These are phyloP conservation scores for Meripilus lineatus DNA, from an alignment of 1,284 basidiomycete species.

Conservation along the genomic window DNA sequence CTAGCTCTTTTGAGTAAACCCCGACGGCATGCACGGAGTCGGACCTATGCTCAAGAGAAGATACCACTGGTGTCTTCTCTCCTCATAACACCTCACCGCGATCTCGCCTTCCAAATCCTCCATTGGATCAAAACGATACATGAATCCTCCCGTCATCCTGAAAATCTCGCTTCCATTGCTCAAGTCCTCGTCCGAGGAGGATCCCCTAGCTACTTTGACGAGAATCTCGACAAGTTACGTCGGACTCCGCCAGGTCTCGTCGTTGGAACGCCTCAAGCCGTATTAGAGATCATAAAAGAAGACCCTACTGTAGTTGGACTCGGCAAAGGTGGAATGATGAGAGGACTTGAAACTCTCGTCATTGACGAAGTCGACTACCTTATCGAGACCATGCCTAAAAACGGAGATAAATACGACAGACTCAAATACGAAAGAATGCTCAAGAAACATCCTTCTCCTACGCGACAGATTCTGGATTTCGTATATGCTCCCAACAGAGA, in stretches of 20 bases:
- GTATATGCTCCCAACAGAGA: constrained; percentile 45
- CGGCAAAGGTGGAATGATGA: too few species aligned
- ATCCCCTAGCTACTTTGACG: constrained; percentile 17
- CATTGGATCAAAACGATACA: constrained; percentile 62
- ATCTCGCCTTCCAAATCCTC: constrained; percentile 63
- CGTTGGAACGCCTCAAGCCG: constrained; percentile 65
- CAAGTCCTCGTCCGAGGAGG: constrained; percentile 58
- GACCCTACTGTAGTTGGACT: constrained; percentile 41
- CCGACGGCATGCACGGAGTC: constrained; percentile 21
- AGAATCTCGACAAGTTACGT: constrained; percentile 35
- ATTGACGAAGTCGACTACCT: constrained; percentile 75
- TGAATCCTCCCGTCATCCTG: constrained; percentile 22
- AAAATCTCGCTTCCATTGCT: constrained; percentile 34
- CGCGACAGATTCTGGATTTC: constrained; percentile 52
- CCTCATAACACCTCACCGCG: constrained; percentile 69
- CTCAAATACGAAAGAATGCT: constrained; percentile 37
- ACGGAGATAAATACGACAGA: constrained; percentile 33
- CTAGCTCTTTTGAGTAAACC: constrained; percentile 60
- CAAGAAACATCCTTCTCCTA: constrained; percentile 49
- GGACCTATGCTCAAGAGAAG: neutral
- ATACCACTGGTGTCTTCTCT: constrained; percentile 32
- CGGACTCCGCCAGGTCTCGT: constrained; percentile 56
- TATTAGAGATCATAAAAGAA: constrained; percentile 48
- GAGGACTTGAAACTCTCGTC: constrained; percentile 55
- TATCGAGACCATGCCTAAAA: constrained; percentile 39